A percentile compares a stretch with the other conserved stretches of the same genome.
Evolutionary conservation across 106 monocot species (phyloP).

Genomic region (Ottelia alismoides): DNA sequence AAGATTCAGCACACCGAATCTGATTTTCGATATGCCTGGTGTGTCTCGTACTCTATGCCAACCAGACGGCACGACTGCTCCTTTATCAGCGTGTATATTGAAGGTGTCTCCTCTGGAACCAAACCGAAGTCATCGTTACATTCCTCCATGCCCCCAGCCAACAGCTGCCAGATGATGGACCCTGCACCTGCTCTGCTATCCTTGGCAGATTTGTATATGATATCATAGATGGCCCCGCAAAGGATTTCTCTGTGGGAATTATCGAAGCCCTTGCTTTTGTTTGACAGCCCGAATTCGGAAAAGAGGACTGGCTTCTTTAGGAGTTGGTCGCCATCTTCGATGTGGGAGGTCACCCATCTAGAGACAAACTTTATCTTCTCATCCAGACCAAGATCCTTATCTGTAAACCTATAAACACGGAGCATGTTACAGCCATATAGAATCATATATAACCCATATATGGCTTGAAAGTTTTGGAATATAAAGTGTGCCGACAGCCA

Average conservation of each 20-base stretch:
- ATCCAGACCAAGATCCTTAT: slow-evolving; percentile 23
- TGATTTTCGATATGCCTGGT: too few relatives aligned
- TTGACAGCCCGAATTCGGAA: slow-evolving; percentile 73
- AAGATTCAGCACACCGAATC: too few relatives aligned
- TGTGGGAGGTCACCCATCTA: slow-evolving; percentile 65
- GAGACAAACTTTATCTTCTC: slow-evolving; percentile 39
- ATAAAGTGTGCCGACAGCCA: too few relatives aligned
- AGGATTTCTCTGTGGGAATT: slow-evolving; percentile 37
- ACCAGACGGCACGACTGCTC: slow-evolving; percentile 67
- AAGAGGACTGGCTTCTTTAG: slow-evolving; percentile 66
- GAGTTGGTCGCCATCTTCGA: slow-evolving; percentile 66
- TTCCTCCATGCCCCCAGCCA: slow-evolving; percentile 56
- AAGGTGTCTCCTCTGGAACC: slow-evolving; percentile 37
- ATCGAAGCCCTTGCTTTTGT: slow-evolving; percentile 32
- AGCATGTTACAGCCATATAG: too few relatives aligned
- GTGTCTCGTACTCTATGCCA: slow-evolving; percentile 13
- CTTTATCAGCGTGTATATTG: slow-evolving; percentile 47
- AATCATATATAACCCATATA: too few relatives aligned
- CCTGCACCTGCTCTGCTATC: slow-evolving; percentile 43
- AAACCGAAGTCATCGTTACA: slow-evolving; percentile 60
- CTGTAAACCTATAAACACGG: slow-evolving; percentile 26
- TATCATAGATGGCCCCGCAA: slow-evolving; percentile 45
- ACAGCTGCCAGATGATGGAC: slow-evolving; percentile 73
- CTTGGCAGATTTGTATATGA: slow-evolving; percentile 47
- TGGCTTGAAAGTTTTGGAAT: too few relatives aligned